phyloP scores from a whole-genome alignment of 140 eudicot genomes.

The Ambrosia hybrid region DNA sequence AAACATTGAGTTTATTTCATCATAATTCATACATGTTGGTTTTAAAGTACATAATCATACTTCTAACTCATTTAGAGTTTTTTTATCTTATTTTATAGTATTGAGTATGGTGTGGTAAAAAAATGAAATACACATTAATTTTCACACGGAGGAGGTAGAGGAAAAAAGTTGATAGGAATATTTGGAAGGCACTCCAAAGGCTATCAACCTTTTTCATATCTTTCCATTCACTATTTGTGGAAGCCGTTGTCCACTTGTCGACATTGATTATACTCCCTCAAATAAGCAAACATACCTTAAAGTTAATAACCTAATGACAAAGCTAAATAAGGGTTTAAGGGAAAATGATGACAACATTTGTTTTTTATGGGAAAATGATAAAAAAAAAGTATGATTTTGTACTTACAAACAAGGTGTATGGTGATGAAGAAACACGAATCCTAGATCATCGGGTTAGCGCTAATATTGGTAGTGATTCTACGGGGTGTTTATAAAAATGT shows the following conservation, averaged over 20 bases:
- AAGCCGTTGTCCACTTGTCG: conserved; percentile 23
- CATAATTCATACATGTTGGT: too few species aligned
- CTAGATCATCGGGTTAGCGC: too few species aligned
- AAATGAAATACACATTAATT: too few species aligned
- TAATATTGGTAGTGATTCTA: too few species aligned
- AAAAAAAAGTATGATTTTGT: not conserved
- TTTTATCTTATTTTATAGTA: too few species aligned
- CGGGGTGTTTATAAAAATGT: too few species aligned
- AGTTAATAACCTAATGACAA: conserved; percentile 29
- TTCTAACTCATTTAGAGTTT: too few species aligned
- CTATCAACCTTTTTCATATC: conserved; percentile 31
- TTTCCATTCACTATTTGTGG: conserved; percentile 39
- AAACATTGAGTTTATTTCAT: too few species aligned
- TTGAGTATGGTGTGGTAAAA: too few species aligned
- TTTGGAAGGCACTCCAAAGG: conserved; percentile 51
- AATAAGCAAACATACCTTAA: conserved; percentile 38
- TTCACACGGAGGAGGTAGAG: too few species aligned
- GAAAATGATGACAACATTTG: not conserved
- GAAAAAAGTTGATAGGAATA: conserved; percentile 19
- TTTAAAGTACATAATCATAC: too few species aligned
- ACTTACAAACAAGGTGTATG: not conserved
- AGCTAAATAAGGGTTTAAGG: conserved; percentile 25
- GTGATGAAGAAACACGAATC: too few species aligned
- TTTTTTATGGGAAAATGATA: not conserved
- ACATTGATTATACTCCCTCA: conserved; percentile 34